Evolutionary conservation across 768 basidiomycete genomes (phyloP).

Genomic region (Rhizopogon vesiculosus): DNA sequence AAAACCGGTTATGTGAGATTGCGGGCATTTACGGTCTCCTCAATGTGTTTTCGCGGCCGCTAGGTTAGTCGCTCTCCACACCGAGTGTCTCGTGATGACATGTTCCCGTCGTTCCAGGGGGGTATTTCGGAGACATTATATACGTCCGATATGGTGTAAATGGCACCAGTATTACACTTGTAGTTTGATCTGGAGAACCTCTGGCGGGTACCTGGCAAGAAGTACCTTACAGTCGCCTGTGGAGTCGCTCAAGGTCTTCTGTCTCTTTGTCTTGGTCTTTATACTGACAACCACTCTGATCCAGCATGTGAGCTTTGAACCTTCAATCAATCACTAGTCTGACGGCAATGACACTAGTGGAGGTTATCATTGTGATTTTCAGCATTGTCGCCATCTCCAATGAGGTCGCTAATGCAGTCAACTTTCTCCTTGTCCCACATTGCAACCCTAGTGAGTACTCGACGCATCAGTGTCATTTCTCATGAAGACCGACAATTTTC

Average conservation of each 20-base stretch:
- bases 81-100: background rate
- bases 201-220: constrained; percentile 35
- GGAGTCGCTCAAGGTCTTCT: constrained; percentile 42
- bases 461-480: background rate
- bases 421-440: constrained; percentile 47
- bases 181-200: background rate
- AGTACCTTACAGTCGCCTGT: constrained; percentile 37
- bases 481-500: background rate
- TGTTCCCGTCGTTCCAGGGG: constrained; percentile 23
- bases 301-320: constrained; percentile 15
- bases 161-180: background rate
- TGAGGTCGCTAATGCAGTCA: constrained; percentile 45
- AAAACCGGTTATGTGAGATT: too few relatives aligned
- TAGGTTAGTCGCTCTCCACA: constrained; percentile 18
- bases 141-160: constrained; percentile 38
- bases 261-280: constrained; percentile 42
- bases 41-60: constrained; percentile 46
- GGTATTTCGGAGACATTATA: constrained; percentile 41
- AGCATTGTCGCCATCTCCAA: constrained; percentile 33
- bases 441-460: constrained; percentile 36
- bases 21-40: constrained; percentile 39
- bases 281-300: constrained; percentile 22
- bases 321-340: background rate
- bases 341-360: constrained; percentile 10
- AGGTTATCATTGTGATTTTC: constrained; percentile 35